phyloP scores from a whole-genome alignment of 768 basidiomycete species.

The Russula griseocarnosa region DNA sequence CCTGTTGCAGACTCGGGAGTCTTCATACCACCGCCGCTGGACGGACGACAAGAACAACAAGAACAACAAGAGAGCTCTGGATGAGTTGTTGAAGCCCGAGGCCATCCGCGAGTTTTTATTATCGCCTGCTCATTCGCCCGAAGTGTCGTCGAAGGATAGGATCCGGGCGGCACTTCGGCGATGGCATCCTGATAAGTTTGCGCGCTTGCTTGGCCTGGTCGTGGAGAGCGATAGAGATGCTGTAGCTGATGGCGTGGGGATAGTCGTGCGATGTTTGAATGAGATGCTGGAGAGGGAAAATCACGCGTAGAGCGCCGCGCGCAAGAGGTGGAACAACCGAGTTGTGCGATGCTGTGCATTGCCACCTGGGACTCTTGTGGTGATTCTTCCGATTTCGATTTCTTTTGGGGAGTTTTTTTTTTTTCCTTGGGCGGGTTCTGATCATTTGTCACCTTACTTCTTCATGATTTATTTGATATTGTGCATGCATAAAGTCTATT shows the following conservation, averaged over 20 bases:
- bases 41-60: slow-evolving; percentile 29
- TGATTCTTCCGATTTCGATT: neutral
- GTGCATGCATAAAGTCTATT: neutral
- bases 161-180: slow-evolving; percentile 63
- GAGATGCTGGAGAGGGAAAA: slow-evolving; percentile 24
- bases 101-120: slow-evolving; percentile 57
- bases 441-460: slow-evolving; percentile 1
- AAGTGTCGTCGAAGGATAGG: slow-evolving; percentile 57
- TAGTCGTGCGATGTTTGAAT: slow-evolving; percentile 49
- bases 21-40: slow-evolving; percentile 38
- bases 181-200: slow-evolving; percentile 81
- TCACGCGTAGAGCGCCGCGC: neutral
- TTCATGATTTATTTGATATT: slow-evolving; percentile 12
- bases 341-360: slow-evolving; percentile 13
- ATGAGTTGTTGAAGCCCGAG: slow-evolving; percentile 52
- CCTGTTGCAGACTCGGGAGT: slow-evolving; percentile 41
- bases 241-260: slow-evolving; percentile 61
- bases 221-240: slow-evolving; percentile 45
- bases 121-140: slow-evolving; percentile 57
- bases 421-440: neutral
- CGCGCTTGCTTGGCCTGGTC: slow-evolving; percentile 51
- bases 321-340: neutral
- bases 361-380: slow-evolving; percentile 4
- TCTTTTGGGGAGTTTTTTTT: neutral
- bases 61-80: neutral